phyloP scores from a whole-genome alignment of 2,329 filamentous ascomycete species.

The Akanthomyces muscarius region DNA sequence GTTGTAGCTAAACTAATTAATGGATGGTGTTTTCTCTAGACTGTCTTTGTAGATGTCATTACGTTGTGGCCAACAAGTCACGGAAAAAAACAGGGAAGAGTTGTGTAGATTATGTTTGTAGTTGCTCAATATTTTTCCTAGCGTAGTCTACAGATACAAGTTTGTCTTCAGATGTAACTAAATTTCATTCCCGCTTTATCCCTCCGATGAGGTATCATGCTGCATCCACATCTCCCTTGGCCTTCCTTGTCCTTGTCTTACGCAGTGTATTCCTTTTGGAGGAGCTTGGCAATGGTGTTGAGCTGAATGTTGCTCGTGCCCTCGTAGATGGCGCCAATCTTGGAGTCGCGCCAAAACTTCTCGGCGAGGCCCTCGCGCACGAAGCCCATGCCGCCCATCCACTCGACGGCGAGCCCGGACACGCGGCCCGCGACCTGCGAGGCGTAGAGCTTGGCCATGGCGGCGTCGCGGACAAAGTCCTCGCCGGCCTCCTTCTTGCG shows the following conservation, averaged over 20 bases:
- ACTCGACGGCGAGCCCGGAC: slow-evolving; percentile 83
- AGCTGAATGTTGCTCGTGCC: slow-evolving; percentile 72
- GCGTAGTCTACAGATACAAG: slow-evolving; percentile 3
- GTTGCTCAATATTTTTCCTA: not conserved
- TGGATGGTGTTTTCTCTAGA: not conserved
- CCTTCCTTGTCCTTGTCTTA: slow-evolving; percentile 21
- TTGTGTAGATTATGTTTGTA: too few relatives aligned
- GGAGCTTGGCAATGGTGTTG: slow-evolving; percentile 60
- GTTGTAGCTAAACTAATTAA: not conserved
- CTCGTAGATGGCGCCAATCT: slow-evolving; percentile 98
- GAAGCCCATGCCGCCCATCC: slow-evolving; percentile 99
- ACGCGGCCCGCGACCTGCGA: slow-evolving; percentile 90
- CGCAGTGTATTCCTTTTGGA: slow-evolving; percentile 58
- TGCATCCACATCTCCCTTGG: too few relatives aligned
- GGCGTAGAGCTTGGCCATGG: slow-evolving; percentile 96
- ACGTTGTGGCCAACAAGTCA: too few relatives aligned
- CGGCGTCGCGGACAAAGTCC: slow-evolving; percentile 91
- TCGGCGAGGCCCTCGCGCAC: slow-evolving; percentile 93
- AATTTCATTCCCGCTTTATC: not conserved
- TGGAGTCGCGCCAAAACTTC: slow-evolving; percentile 97
- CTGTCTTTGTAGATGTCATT: too few relatives aligned
- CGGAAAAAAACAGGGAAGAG: too few relatives aligned
- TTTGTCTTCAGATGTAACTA: not conserved
- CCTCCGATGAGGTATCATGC: not conserved
- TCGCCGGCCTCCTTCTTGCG: slow-evolving; percentile 97